These are phyloP conservation scores for Blastobotrys proliferans DNA, from an alignment of 1,139 yeast species.

Conservation along the genomic window DNA sequence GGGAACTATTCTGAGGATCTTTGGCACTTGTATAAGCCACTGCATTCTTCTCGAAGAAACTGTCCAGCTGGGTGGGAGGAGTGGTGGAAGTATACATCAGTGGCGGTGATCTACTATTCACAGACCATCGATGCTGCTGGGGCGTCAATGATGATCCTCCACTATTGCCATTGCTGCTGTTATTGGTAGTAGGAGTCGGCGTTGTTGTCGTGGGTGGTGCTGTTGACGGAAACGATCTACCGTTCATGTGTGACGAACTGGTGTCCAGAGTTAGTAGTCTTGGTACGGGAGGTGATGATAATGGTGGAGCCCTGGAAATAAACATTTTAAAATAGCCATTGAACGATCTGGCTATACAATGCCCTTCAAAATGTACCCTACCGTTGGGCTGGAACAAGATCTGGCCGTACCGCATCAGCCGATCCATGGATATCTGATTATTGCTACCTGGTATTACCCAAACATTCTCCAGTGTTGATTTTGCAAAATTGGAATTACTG, in stretches of 20 bases:
- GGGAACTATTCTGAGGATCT: neutral
- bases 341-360: slow-evolving; percentile 6
- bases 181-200: too few species aligned
- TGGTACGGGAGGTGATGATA: slow-evolving; percentile 11
- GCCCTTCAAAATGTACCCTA: slow-evolving; percentile 5
- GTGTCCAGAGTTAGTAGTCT: neutral
- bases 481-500: slow-evolving; percentile 3
- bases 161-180: too few species aligned
- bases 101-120: too few species aligned
- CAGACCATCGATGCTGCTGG: too few species aligned
- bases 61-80: too few species aligned
- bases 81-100: too few species aligned
- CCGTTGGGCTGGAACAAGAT: slow-evolving; percentile 2
- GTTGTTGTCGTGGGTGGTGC: too few species aligned
- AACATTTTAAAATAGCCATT: slow-evolving; percentile 9
- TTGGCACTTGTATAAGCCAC: slow-evolving; percentile 3
- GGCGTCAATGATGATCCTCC: too few species aligned
- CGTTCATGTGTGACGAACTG: neutral
- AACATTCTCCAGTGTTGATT: slow-evolving; percentile 9
- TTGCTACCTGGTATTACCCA: slow-evolving; percentile 5
- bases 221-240: neutral
- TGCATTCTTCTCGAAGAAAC: neutral
- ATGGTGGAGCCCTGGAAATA: slow-evolving; percentile 8
- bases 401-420: slow-evolving; percentile 8
- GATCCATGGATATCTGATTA: slow-evolving; percentile 2